phyloP scores from a whole-genome alignment of 2,329 filamentous ascomycete genomes.

The Diaporthe helianthi region DNA sequence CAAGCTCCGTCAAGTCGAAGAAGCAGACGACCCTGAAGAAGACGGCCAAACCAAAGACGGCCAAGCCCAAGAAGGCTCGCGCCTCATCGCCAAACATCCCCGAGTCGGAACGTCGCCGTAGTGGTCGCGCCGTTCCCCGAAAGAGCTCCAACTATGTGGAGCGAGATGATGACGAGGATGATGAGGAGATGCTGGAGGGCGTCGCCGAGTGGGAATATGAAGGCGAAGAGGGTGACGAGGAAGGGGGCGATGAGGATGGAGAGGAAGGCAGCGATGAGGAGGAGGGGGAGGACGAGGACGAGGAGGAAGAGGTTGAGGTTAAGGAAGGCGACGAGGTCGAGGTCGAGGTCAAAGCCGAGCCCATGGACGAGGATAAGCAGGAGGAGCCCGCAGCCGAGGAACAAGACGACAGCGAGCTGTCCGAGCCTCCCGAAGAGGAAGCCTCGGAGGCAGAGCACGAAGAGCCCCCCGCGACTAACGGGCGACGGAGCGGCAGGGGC shows the following conservation, averaged over 20 bases:
- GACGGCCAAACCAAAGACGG: conserved; percentile 40
- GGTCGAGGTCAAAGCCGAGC: conserved; percentile 26
- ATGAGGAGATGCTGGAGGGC: conserved; percentile 67
- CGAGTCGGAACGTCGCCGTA: conserved; percentile 60
- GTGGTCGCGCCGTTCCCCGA: conserved; percentile 53
- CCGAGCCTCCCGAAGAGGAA: conserved; percentile 28
- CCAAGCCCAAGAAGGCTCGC: conserved; percentile 45
- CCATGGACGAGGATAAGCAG: conserved; percentile 19
- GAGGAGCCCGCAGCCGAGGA: conserved; percentile 11
- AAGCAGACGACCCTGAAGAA: conserved; percentile 41
- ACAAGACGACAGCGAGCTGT: conserved; percentile 34
- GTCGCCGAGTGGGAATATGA: conserved; percentile 66
- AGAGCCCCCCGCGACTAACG: conserved; percentile 33
- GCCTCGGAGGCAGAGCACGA: conserved; percentile 8
- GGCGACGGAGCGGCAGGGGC: conserved; percentile 33
- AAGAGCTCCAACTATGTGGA: conserved; percentile 60
- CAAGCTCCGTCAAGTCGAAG: conserved; percentile 46
- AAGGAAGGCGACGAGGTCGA: conserved; percentile 34
- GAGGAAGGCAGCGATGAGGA: conserved; percentile 37
- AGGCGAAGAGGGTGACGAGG: conserved; percentile 44
- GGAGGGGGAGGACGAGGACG: conserved; percentile 37
- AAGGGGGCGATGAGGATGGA: conserved; percentile 40
- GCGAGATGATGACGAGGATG: conserved; percentile 63
- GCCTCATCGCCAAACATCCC: conserved; percentile 43
- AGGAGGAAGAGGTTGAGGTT: conserved; percentile 44